These are phyloP conservation scores for Helicocarpus griseus DNA, from an alignment of 2,329 filamentous ascomycete genomes.

Conservation along the genomic window DNA sequence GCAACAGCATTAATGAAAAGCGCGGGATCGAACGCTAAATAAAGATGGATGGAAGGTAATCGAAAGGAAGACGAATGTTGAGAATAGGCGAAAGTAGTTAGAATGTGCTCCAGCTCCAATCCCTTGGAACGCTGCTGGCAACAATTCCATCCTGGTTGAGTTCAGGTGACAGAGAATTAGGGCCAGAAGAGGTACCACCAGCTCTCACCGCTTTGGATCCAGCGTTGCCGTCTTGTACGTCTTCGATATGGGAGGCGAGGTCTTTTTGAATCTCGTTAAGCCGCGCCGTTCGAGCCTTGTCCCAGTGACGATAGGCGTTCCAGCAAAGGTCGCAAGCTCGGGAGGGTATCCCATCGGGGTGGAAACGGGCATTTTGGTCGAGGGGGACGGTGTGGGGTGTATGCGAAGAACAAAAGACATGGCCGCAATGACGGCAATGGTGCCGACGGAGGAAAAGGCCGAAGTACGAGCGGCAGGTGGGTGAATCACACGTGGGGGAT, in stretches of 20 bases:
- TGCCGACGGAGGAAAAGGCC: conserved; percentile 54
- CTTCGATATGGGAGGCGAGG: conserved; percentile 22
- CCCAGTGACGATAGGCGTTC: conserved; percentile 49
- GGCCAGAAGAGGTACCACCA: conserved; percentile 10
- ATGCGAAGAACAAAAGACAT: conserved; percentile 55
- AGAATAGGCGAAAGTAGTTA: conserved; percentile 23
- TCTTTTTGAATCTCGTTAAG: conserved; percentile 41
- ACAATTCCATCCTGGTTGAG: conserved; percentile 35
- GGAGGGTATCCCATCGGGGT: conserved; percentile 46
- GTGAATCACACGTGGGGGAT: conserved; percentile 47
- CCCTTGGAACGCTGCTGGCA: conserved; percentile 45
- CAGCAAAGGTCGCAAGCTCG: conserved; percentile 54
- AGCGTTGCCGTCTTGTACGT: conserved; percentile 10
- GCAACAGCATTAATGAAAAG: not conserved
- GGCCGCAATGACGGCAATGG: conserved; percentile 57
- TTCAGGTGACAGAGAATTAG: conserved; percentile 6
- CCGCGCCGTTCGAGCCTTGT: conserved; percentile 37
- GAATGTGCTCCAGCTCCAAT: conserved; percentile 56
- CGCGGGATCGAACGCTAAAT: not conserved
- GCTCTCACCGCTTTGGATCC: conserved; percentile 10
- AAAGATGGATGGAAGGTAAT: not conserved
- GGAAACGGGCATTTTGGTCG: conserved; percentile 55
- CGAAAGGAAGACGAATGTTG: conserved; percentile 7
- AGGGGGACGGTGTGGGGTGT: conserved; percentile 48
- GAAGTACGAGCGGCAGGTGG: conserved; percentile 50